Conservation (phyloP, 441 rosid genomes). For the Jatropha multifida region DNA sequence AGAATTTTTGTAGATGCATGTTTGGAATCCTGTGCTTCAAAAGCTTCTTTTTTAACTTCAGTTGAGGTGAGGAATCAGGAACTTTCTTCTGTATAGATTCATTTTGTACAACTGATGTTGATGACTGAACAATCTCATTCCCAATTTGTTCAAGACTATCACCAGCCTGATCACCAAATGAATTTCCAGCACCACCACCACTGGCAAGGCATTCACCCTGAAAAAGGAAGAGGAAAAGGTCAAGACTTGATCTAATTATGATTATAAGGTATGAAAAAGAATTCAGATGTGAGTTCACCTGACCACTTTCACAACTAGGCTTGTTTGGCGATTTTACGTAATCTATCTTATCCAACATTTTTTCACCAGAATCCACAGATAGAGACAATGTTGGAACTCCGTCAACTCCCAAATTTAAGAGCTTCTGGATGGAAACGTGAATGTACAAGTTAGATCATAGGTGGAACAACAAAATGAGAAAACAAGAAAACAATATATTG, state of each 20-base stretch:
- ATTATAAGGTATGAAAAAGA: neutral
- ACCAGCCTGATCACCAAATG: constrained; percentile 24
- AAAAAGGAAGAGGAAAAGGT: constrained; percentile 25
- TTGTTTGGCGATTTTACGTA: constrained; percentile 15
- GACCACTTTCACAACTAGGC: constrained; percentile 25
- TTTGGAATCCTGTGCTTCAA: constrained; percentile 30
- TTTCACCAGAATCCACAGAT: constrained; percentile 20
- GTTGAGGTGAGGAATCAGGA: constrained; percentile 18
- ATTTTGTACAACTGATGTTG: constrained; percentile 14
- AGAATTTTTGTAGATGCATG: constrained; percentile 40
- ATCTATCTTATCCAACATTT: constrained; percentile 8
- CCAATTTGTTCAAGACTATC: constrained; percentile 22
- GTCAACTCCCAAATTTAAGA: constrained; percentile 16
- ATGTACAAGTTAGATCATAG: constrained; percentile 23
- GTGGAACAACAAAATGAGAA: neutral
- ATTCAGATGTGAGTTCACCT: constrained; percentile 28
- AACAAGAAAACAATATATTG: neutral
- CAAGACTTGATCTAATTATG: constrained; percentile 16
- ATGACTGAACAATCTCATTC: constrained; percentile 19
- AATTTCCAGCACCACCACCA: constrained; percentile 19
- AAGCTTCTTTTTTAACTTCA: constrained; percentile 42
- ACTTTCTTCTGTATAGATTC: constrained; percentile 23
- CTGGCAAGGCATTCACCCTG: constrained; percentile 33
- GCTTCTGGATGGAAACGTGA: constrained; percentile 30
- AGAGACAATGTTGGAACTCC: constrained; percentile 13